These are phyloP conservation scores for Periglandula ipomoeae DNA, from an alignment of 2,329 filamentous ascomycete genomes.

Conservation along the genomic window DNA sequence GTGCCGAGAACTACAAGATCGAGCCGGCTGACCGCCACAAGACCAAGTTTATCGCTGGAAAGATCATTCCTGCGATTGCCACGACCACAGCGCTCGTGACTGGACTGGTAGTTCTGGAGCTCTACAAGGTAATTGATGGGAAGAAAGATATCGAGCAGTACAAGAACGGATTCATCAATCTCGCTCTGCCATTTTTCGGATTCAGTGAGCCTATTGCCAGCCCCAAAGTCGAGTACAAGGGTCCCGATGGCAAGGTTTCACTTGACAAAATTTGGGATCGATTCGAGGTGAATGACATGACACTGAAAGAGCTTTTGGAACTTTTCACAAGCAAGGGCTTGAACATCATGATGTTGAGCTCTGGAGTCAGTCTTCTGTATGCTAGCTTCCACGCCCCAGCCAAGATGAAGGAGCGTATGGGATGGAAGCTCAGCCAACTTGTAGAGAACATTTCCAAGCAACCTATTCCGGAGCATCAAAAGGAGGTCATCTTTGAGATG, in stretches of 20 bases:
- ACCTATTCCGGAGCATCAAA: conserved; percentile 80
- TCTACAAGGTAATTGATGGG: conserved; percentile 94
- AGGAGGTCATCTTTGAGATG: conserved; percentile 93
- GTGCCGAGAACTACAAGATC: conserved; percentile 97
- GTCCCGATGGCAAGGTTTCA: conserved; percentile 66
- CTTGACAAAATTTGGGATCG: conserved; percentile 98
- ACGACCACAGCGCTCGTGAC: conserved; percentile 95
- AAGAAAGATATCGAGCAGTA: conserved; percentile 97
- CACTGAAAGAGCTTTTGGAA: conserved; percentile 72
- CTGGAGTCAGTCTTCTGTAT: conserved; percentile 91
- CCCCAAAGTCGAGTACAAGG: conserved; percentile 83
- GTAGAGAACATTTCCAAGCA: conserved; percentile 89
- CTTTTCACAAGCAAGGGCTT: conserved; percentile 76
- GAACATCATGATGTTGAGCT: conserved; percentile 85
- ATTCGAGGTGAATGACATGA: conserved; percentile 83
- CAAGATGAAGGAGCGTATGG: conserved; percentile 73
- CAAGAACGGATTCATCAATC: conserved; percentile 98
- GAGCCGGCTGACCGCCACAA: conserved; percentile 86
- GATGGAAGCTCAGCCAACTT: conserved; percentile 78
- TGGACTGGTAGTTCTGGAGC: conserved; percentile 81
- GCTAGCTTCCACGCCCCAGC: conserved; percentile 79
- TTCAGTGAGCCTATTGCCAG: conserved; percentile 96
- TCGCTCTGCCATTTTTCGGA: conserved; percentile 93
- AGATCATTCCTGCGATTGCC: conserved; percentile 97
- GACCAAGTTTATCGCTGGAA: conserved; percentile 99